phyloP scores from a whole-genome alignment of 768 basidiomycete genomes.

The Pleurotus tuoliensis region DNA sequence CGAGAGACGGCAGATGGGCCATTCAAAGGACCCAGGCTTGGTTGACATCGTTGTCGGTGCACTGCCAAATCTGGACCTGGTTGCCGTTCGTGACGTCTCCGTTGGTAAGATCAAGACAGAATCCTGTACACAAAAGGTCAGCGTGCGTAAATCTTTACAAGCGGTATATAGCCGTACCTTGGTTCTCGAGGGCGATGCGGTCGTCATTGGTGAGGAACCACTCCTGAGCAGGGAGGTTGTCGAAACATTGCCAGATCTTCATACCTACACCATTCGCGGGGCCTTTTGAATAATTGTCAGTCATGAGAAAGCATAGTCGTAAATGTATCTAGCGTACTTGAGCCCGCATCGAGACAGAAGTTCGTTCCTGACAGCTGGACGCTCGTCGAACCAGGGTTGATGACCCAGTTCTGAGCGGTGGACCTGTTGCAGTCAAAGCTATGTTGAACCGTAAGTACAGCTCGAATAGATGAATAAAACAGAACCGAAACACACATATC shows the following conservation, averaged over 20 bases:
- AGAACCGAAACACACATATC: neutral
- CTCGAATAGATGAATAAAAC: neutral
- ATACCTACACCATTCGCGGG: neutral
- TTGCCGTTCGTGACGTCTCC: neutral
- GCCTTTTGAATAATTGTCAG: neutral
- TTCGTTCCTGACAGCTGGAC: neutral
- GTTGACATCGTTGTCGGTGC: neutral
- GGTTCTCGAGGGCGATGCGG: slow-evolving; percentile 2
- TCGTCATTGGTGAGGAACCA: neutral
- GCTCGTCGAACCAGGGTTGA: neutral
- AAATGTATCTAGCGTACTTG: neutral
- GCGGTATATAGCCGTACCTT: slow-evolving; percentile 8
- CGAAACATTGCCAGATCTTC: slow-evolving; percentile 2
- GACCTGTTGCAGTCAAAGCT: slow-evolving; percentile 1
- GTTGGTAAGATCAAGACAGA: neutral
- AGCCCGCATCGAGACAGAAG: slow-evolving; percentile 1
- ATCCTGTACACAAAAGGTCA: neutral
- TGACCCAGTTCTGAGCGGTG: slow-evolving; percentile 1
- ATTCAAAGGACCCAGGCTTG: neutral
- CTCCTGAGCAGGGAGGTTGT: neutral
- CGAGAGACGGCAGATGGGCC: no score
- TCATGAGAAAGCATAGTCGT: neutral
- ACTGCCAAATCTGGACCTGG: neutral
- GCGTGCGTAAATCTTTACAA: neutral
- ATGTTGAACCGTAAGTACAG: no score